A percentile compares a stretch with the other conserved stretches of the same genome.
Evolutionary conservation across 2,329 filamentous ascomycete species (phyloP).

Genomic region (Cytospora paraplurivora): DNA sequence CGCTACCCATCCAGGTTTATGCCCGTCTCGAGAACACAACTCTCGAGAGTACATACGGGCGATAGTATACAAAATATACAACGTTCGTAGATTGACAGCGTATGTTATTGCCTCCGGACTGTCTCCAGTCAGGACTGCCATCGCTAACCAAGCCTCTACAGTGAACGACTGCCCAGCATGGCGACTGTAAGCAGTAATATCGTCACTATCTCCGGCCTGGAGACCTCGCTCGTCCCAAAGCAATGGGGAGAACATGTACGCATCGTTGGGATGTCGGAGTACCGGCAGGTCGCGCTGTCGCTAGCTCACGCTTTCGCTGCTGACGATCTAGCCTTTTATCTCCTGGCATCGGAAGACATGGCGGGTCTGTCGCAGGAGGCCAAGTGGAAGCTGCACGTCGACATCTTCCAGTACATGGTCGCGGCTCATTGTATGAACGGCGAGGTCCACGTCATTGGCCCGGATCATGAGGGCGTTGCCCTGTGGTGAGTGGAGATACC

Average conservation of each 20-base stretch:
- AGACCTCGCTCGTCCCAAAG: conserved; percentile 54
- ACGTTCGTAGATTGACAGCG: conserved; percentile 39
- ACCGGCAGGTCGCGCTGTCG: conserved; percentile 69
- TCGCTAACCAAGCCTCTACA: neutral
- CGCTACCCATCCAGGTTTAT: conserved; percentile 60
- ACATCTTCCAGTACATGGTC: conserved; percentile 76
- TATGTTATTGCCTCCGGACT: neutral
- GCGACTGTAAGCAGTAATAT: conserved; percentile 41
- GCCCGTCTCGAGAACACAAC: conserved; percentile 57
- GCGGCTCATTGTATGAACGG: conserved; percentile 76
- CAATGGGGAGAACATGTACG: conserved; percentile 61
- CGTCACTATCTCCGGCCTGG: conserved; percentile 38
- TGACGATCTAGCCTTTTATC: conserved; percentile 74
- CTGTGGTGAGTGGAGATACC: conserved; percentile 66
- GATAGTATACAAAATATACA: conserved; percentile 59
- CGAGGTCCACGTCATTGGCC: conserved; percentile 72
- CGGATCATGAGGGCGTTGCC: conserved; percentile 75
- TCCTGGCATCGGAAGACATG: conserved; percentile 71
- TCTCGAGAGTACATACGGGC: conserved; percentile 57
- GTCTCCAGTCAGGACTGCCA: neutral
- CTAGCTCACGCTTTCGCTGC: conserved; percentile 77
- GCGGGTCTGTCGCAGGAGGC: conserved; percentile 63
- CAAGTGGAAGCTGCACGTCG: conserved; percentile 75
- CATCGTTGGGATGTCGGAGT: conserved; percentile 65
- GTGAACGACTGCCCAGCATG: conserved; percentile 43